These are phyloP conservation scores for Russula sp. DNA, from an alignment of 768 basidiomycete species.

Conservation along the genomic window DNA sequence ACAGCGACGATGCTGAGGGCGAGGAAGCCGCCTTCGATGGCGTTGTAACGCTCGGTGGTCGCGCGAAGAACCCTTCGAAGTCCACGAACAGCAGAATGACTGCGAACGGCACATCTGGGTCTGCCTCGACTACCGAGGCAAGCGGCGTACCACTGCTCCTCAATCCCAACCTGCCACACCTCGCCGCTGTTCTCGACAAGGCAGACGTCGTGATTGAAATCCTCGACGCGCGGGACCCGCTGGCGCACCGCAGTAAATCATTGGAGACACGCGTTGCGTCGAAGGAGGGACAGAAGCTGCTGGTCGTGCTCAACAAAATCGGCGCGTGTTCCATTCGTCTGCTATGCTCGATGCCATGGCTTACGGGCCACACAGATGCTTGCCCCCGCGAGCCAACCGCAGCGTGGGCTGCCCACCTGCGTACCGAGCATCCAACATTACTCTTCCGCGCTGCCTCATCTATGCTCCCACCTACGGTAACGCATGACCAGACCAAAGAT, in stretches of 20 bases:
- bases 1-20: slow-evolving; percentile 27
- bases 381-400: slow-evolving; percentile 71
- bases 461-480: slow-evolving; percentile 44
- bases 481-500: slow-evolving; percentile 27
- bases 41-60: slow-evolving; percentile 33
- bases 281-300: slow-evolving; percentile 41
- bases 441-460: slow-evolving; percentile 69
- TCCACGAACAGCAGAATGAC: slow-evolving; percentile 19
- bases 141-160: slow-evolving; percentile 57
- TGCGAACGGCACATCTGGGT: slow-evolving; percentile 26
- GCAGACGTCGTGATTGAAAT: slow-evolving; percentile 79
- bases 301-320: slow-evolving; percentile 82
- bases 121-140: slow-evolving; percentile 34
- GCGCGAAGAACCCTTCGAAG: slow-evolving; percentile 7
- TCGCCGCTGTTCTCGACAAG: slow-evolving; percentile 62
- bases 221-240: slow-evolving; percentile 80
- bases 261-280: slow-evolving; percentile 51
- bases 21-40: slow-evolving; percentile 39
- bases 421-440: slow-evolving; percentile 54
- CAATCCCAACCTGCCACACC: slow-evolving; percentile 55
- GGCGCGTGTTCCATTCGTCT: slow-evolving; percentile 44
- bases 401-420: slow-evolving; percentile 61
- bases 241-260: slow-evolving; percentile 56
- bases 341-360: slow-evolving; percentile 1
- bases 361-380: slow-evolving; percentile 46